phyloP scores from a whole-genome alignment of 345 rosid species.

The Eutrema heterophyllum region DNA sequence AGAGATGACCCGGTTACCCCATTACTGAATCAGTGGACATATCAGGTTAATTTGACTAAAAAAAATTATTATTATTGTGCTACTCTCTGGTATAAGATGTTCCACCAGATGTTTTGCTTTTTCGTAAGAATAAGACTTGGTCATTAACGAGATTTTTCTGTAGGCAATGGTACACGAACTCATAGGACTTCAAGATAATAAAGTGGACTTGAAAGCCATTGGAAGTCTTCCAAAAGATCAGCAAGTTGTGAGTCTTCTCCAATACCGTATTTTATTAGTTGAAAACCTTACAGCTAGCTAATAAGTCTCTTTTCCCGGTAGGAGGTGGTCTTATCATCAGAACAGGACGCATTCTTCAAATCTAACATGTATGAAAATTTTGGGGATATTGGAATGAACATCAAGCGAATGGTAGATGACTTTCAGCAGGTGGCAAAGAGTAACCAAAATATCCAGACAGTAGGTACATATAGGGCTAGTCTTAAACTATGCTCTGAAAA shows the following conservation, averaged over 20 bases:
- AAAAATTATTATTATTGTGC: background rate
- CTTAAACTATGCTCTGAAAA: slow-evolving; percentile 2
- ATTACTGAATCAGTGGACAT: slow-evolving; percentile 95
- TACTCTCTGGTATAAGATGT: slow-evolving; percentile 11
- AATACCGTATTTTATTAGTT: background rate
- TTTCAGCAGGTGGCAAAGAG: slow-evolving; percentile 97
- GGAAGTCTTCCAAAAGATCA: slow-evolving; percentile 75
- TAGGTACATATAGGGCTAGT: slow-evolving; percentile 50
- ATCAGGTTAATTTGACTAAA: slow-evolving; percentile 56
- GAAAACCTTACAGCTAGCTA: slow-evolving; percentile 7
- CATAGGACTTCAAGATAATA: slow-evolving; percentile 88
- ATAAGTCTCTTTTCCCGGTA: slow-evolving; percentile 27
- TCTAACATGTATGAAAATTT: slow-evolving; percentile 90
- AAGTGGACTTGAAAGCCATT: slow-evolving; percentile 74
- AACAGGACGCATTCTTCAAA: slow-evolving; percentile 89
- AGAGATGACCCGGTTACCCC: slow-evolving; percentile 98
- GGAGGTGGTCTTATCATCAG: slow-evolving; percentile 97
- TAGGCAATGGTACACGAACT: slow-evolving; percentile 98
- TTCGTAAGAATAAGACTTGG: slow-evolving; percentile 10
- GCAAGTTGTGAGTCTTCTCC: slow-evolving; percentile 47
- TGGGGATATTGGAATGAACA: slow-evolving; percentile 98
- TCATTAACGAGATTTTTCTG: slow-evolving; percentile 25
- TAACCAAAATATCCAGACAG: slow-evolving; percentile 90
- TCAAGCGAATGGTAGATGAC: slow-evolving; percentile 95
- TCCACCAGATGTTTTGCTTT: slow-evolving; percentile 8